A percentile compares a stretch with the other conserved stretches of the same genome.
Evolutionary conservation across 2,329 filamentous ascomycete species (phyloP).

Genomic region (Ophiocordyceps australis): DNA sequence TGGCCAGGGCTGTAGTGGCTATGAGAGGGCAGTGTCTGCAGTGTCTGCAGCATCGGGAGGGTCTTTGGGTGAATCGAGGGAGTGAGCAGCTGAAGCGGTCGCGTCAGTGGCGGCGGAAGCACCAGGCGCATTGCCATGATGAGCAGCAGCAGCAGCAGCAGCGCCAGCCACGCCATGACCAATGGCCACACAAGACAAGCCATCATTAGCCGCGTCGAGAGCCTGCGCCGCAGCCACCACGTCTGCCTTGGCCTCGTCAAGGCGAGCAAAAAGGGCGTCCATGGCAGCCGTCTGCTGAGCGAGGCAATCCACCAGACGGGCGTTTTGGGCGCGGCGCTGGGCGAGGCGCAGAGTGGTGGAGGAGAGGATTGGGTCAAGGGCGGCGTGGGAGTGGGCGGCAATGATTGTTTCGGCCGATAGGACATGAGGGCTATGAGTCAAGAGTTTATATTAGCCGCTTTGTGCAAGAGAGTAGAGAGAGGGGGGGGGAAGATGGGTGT

Average conservation of each 20-base stretch:
- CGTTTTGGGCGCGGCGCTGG: slow-evolving; percentile 38
- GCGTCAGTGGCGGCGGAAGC: no score
- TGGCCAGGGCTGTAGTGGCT: no score
- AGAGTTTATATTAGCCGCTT: not conserved
- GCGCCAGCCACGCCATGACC: no score
- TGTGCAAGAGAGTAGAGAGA: not conserved
- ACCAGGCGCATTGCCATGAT: no score
- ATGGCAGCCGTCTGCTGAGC: slow-evolving; percentile 35
- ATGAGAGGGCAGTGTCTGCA: no score
- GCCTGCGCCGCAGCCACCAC: slow-evolving; percentile 31
- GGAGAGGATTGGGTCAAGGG: slow-evolving; percentile 31
- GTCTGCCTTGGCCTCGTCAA: slow-evolving; percentile 35
- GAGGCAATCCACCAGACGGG: slow-evolving; percentile 30
- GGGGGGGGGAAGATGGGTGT: slow-evolving; percentile 7
- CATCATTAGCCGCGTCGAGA: no score
- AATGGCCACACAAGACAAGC: no score
- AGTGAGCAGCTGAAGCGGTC: no score
- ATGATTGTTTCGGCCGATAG: slow-evolving; percentile 33
- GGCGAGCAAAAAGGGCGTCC: slow-evolving; percentile 24
- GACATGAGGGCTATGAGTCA: slow-evolving; percentile 28
- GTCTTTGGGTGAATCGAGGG: no score
- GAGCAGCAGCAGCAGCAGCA: no score
- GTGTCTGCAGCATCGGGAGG: no score
- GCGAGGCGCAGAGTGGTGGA: slow-evolving; percentile 38
- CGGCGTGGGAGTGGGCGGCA: slow-evolving; percentile 33